These are phyloP conservation scores for Millerozyma acaciae DNA, from an alignment of 805 yeast species.

Conservation along the genomic window DNA sequence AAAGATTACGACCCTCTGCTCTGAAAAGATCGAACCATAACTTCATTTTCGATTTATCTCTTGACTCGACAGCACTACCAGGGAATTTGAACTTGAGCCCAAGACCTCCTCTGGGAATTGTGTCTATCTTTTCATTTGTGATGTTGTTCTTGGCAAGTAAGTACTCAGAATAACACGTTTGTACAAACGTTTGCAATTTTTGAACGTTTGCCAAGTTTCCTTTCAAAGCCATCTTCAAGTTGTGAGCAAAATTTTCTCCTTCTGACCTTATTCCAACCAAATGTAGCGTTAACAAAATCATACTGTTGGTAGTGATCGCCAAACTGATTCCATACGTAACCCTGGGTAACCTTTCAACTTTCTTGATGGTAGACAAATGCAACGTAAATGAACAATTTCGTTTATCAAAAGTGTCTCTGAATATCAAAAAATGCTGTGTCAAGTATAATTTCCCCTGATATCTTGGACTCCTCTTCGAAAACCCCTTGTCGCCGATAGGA, in stretches of 20 bases:
- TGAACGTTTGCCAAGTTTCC: conserved; percentile 61
- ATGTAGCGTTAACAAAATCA: conserved; percentile 59
- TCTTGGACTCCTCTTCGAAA: conserved; percentile 18
- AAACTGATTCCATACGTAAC: conserved; percentile 75
- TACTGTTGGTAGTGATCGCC: conserved; percentile 64
- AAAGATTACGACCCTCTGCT: conserved; percentile 78
- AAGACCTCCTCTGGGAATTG: conserved; percentile 76
- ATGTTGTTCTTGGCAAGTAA: conserved; percentile 57
- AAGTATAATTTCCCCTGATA: conserved; percentile 65
- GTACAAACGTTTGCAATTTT: conserved; percentile 59
- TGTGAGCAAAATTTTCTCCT: conserved; percentile 75
- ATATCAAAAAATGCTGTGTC: conserved; percentile 72
- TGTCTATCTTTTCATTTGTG: conserved; percentile 38
- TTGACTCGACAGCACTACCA: conserved; percentile 72
- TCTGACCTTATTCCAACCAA: conserved; percentile 76
- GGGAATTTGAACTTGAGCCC: conserved; percentile 86
- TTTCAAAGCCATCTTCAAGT: conserved; percentile 56
- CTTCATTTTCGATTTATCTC: conserved; percentile 82
- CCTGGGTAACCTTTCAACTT: conserved; percentile 82
- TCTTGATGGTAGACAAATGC: conserved; percentile 73
- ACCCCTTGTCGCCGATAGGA: conserved; percentile 22
- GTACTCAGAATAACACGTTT: conserved; percentile 81
- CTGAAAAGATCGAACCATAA: conserved; percentile 91
- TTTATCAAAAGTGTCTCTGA: conserved; percentile 66
- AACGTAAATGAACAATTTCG: conserved; percentile 64